Base-by-base conservation (phyloP, 2,329 filamentous ascomycete genomes). In the Aaosphaeria arxii region DNA sequence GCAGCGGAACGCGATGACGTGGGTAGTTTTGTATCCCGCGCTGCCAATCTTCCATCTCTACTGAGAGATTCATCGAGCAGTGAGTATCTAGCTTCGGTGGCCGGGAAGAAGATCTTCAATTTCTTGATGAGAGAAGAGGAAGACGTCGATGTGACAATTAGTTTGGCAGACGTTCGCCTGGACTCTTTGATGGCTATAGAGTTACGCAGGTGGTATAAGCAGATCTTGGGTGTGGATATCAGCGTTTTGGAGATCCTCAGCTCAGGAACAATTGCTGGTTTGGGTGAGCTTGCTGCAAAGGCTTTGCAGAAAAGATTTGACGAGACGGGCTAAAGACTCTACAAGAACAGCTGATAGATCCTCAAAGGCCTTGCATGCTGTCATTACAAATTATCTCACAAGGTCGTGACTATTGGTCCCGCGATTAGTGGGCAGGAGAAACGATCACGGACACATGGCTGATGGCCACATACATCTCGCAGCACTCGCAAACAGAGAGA, bases 131-230 rank as follows among this genome's bases (percentile, higher is more conserved):
- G 46, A 11, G 41, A 44, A 1, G 61, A 63, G 4, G 62, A 66
- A 2, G 43, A 52, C 6, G 11, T 62, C 5, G 50, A 64, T 17
- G 47, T 49, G 1, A 30, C 28, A 1, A 6, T 50, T 36, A 30
- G 41, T 5, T 40, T 67, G 17, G 45, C 48, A 13, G 53, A 63
- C 36, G 45, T 69, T 13, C 67, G 68, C 0, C 39, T 71, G 30
- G 69, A 71, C 42, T 62, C 57, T 7, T 42, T 71, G 7, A 57
- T 69, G 39, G 62, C 55, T 0, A 62, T 74, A 3, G 73, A 75
- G 48, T 52, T 75, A 29, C 58, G 71, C 0, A 63, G 58, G 30
- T 75, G 72, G 73, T 62, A 70, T 44, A 65, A 58, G 31, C 62
- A 64, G 48, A 54, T 53, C 4, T 53, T 75, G 5, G 64, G 64